Evolutionary conservation across 2,329 filamentous ascomycete species (phyloP), one percentile per base, ranked within the genome.

Genomic region (Arthrobotrys sinensis): DNA sequence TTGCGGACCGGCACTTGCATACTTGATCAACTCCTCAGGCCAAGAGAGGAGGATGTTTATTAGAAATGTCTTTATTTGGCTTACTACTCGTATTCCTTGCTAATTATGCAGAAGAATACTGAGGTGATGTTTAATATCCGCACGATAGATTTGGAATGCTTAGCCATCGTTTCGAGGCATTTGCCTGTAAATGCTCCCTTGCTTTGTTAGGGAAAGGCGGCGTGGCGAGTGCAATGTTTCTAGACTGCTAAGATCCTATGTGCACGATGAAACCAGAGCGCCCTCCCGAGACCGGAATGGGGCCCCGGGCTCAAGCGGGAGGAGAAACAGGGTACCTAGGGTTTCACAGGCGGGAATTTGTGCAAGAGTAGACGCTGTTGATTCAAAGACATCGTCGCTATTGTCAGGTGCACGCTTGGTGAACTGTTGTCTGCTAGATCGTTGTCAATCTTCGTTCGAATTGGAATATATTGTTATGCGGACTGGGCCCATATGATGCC

Each of bases 61-160:
- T 34, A 12, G 21, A 36, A 55, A 55, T 55, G 32, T 36, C 28
- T 55, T 36, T n/a, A 36, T 19, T 55, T 36, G 16, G 50, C 2
- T 28, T 34, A 36, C 36, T 19, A 10, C 32, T 55, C 32, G 50
- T 55, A 36, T 36, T 21, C 34, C 52, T 21, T 19, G n/a, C 32
- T 14, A 19, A 55, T 38, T 4, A 28, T 19, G 52, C 32, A 36
- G 57, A 64, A 28, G 14, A 64, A 65, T 69, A 76, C 53, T 50
- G 64, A 70, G 48, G 36, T 70, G 21, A 36, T 12, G 38, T 43
- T 76, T 76, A 76, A 76, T 76, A 66, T 76, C 72, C 72, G 72
- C 12, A 50, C n/a, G 65, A 70, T 76, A 45, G n/a, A 76, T 76
- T 76, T 70, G 72, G 72, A 76, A 76, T 76, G 72, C 72, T 77